phyloP scores from a whole-genome alignment of 306 rosid species.

The Carpinus fangiana region DNA sequence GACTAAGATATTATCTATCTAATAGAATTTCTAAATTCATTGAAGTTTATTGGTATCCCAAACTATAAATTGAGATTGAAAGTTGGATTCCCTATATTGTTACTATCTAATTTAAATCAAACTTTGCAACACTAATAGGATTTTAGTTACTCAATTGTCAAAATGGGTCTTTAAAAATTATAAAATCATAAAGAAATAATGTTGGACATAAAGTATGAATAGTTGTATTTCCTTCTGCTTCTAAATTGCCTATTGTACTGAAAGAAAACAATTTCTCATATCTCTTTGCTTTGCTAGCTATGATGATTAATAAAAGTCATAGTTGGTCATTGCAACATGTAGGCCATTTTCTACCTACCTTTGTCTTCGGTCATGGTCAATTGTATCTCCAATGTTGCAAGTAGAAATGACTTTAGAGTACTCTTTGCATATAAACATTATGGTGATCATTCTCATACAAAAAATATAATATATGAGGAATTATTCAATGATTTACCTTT shows the following conservation, averaged over 20 bases:
- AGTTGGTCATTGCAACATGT: neutral
- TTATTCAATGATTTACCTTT: neutral
- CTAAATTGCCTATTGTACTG: neutral
- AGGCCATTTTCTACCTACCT: neutral
- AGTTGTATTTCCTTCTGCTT: neutral
- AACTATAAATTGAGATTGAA: neutral
- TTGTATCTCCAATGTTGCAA: neutral
- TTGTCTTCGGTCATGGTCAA: neutral
- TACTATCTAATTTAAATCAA: neutral
- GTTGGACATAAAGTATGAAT: neutral
- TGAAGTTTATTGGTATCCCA: neutral
- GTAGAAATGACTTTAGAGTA: neutral
- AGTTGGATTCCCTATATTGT: neutral
- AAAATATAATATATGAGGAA: neutral
- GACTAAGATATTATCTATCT: neutral
- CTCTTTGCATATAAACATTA: neutral
- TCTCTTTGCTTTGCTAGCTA: neutral
- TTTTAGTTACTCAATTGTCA: neutral
- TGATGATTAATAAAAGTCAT: slow-evolving; percentile 3
- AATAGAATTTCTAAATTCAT: neutral
- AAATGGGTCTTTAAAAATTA: neutral
- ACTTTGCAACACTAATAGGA: neutral
- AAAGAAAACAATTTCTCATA: neutral
- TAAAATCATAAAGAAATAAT: neutral
- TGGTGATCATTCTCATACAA: no score